A percentile compares a stretch with the other conserved stretches of the same genome.
phyloP scores from a whole-genome alignment of 2,329 filamentous ascomycete species.

The Paraconiothyrium brasiliense region DNA sequence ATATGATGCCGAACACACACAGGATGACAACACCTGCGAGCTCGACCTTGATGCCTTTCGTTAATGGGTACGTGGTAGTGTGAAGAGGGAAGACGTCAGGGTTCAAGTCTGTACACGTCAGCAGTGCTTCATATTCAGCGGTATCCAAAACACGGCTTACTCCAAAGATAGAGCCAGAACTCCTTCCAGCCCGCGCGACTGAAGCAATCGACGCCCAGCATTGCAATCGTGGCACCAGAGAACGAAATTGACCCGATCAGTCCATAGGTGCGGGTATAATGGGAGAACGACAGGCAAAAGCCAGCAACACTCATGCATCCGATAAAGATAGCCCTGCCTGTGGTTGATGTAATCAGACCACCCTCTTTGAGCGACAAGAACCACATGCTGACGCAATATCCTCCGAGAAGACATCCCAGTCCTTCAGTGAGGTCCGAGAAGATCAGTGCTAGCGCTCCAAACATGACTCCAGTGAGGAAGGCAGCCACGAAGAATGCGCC shows the following conservation, averaged over 20 bases:
- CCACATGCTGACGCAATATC: conserved; percentile 92
- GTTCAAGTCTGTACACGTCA: conserved; percentile 68
- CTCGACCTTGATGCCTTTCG: conserved; percentile 85
- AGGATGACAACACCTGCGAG: conserved; percentile 80
- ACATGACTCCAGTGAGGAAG: conserved; percentile 74
- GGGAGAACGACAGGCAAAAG: conserved; percentile 76
- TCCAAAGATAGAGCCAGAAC: conserved; percentile 95
- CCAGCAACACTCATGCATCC: conserved; percentile 72
- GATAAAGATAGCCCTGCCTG: conserved; percentile 78
- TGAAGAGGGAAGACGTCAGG: conserved; percentile 77
- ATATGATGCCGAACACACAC: conserved; percentile 78
- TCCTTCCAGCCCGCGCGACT: conserved; percentile 91
- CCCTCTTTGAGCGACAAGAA: conserved; percentile 79
- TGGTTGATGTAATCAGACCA: conserved; percentile 72
- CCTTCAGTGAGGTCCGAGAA: conserved; percentile 87
- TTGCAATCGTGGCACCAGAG: conserved; percentile 77
- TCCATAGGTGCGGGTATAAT: conserved; percentile 78
- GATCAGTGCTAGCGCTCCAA: conserved; percentile 77
- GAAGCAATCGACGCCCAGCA: conserved; percentile 91
- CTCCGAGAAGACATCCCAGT: conserved; percentile 86
- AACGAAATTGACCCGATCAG: conserved; percentile 82
- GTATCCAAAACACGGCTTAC: conserved; percentile 50
- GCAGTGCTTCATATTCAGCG: conserved; percentile 15
- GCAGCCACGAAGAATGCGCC: conserved; percentile 86
- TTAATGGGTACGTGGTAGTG: conserved; percentile 83